Evolutionary conservation across 805 yeast species (phyloP).

Genomic region (Brettanomyces custersianus): DNA sequence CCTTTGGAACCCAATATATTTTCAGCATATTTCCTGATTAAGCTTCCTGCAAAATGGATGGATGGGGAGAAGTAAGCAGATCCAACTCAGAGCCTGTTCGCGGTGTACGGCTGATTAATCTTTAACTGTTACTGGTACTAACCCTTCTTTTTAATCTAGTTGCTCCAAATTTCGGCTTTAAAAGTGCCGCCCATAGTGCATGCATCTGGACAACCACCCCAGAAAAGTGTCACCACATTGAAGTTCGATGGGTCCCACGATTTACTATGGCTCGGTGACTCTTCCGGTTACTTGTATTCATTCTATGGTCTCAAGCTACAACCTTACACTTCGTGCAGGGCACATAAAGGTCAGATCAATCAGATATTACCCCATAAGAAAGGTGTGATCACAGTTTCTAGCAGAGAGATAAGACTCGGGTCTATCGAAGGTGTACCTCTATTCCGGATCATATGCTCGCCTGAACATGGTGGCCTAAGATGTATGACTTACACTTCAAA

Average conservation of each 20-base stretch:
- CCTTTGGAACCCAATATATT: no score
- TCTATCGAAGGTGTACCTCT: conserved; percentile 47
- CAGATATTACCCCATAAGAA: conserved; percentile 46
- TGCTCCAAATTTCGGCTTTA: conserved; percentile 23
- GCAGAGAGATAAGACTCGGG: conserved; percentile 41
- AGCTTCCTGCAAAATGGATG: conserved; percentile 40
- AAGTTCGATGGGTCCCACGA: conserved; percentile 67
- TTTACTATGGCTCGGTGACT: conserved; percentile 79
- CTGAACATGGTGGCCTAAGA: conserved; percentile 15
- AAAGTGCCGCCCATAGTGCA: conserved; percentile 16
- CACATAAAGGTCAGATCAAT: conserved; percentile 39
- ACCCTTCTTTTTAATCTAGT: conserved; percentile 12
- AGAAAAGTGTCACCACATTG: conserved; percentile 22
- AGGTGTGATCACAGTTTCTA: conserved; percentile 52
- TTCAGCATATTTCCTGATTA: no score
- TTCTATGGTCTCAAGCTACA: conserved; percentile 37
- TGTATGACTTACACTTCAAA: conserved; percentile 34
- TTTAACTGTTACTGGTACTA: no score
- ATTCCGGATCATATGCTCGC: conserved; percentile 22
- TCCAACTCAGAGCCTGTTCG: no score
- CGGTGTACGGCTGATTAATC: no score
- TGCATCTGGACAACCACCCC: conserved; percentile 12
- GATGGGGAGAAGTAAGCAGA: conserved; percentile 40
- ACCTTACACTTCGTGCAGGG: conserved; percentile 50
- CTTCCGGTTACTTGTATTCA: conserved; percentile 40